These are phyloP conservation scores for Fragilaria radians DNA, from an alignment of 108 stramenopile genomes.

Conservation along the genomic window DNA sequence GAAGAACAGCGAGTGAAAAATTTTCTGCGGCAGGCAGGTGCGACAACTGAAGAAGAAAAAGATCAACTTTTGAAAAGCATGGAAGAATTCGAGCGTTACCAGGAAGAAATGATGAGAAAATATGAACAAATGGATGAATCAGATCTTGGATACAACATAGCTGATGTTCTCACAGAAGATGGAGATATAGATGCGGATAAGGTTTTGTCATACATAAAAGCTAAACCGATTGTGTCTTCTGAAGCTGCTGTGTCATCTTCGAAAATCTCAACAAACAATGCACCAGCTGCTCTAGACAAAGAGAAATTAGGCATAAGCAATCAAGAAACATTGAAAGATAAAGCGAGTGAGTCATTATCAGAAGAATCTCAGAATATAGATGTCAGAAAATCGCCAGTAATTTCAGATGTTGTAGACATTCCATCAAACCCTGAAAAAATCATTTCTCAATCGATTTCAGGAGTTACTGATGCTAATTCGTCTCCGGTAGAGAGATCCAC, in stretches of 20 bases:
- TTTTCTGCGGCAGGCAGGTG: conserved; percentile 46
- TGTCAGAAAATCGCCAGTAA: no score
- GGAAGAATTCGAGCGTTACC: conserved; percentile 48
- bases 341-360: not conserved
- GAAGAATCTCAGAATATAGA: no score
- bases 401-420: not conserved
- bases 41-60: conserved; percentile 49
- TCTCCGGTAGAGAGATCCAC: not conserved
- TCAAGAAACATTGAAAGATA: not conserved
- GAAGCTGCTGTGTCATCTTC: not conserved
- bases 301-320: no score
- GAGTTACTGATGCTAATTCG: not conserved
- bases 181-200: conserved; percentile 49
- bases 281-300: no score
- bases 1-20: conserved; percentile 60
- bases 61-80: conserved; percentile 46
- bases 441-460: not conserved
- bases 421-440: not conserved
- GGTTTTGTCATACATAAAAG: conserved; percentile 31
- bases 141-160: conserved; percentile 26
- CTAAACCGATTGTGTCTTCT: not conserved
- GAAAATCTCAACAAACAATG: not conserved
- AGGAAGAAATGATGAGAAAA: conserved; percentile 23
- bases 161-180: conserved; percentile 28
- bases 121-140: conserved; percentile 17